Evolutionary conservation across 352 stramenopile species (phyloP).

Genomic region (Phytophthora vignae): DNA sequence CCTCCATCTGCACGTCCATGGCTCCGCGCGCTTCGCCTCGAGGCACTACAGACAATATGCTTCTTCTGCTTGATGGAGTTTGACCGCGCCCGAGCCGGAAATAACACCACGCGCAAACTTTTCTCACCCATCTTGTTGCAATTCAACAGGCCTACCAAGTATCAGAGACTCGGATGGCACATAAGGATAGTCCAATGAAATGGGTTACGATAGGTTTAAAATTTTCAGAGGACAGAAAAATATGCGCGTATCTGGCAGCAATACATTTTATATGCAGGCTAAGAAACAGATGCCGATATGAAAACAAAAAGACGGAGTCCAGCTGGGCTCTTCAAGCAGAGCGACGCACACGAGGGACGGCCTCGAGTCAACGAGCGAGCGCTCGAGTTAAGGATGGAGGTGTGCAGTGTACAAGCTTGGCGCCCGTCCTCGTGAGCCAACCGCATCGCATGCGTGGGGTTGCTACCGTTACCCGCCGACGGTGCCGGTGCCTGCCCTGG

Average conservation of each 20-base stretch:
- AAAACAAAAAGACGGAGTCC: not conserved
- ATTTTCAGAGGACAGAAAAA: not conserved
- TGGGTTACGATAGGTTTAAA: not conserved
- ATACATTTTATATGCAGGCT: not conserved
- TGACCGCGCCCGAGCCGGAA: not conserved
- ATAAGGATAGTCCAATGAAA: not conserved
- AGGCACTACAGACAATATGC: not conserved
- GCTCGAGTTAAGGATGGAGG: not conserved
- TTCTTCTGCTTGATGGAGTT: not conserved
- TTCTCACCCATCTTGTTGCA: not conserved
- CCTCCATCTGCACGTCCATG: slow-evolving; percentile 64
- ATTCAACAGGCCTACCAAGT: not conserved
- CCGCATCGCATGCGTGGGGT: not conserved
- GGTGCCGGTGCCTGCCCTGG: not conserved
- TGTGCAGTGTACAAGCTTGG: not conserved
- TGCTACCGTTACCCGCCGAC: not conserved
- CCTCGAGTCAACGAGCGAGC: not conserved
- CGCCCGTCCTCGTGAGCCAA: not conserved
- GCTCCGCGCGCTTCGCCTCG: not conserved
- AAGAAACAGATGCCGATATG: not conserved
- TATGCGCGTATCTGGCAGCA: not conserved
- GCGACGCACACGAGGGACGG: not conserved
- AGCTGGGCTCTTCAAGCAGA: not conserved
- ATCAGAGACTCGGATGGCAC: too few species aligned
- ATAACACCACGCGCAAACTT: not conserved